Evolutionary conservation across 1,284 basidiomycete genomes (phyloP), one percentile per base, ranked within the genome.

Genomic region (Mycena sp.): DNA sequence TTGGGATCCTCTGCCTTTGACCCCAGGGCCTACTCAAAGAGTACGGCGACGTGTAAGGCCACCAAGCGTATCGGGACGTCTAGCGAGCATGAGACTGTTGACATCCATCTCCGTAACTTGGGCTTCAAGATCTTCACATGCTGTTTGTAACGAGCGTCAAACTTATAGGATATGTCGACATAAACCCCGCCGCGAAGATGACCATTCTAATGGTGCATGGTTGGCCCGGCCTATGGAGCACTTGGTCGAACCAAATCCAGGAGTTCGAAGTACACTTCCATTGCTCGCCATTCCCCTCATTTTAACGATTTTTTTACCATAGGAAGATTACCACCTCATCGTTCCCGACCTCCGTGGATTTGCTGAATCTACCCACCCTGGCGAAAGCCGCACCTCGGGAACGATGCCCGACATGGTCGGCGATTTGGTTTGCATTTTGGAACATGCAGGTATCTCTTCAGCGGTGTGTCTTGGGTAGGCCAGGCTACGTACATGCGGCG

Each of bases 191-290:
- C 1, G 83, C 84, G 4, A 71, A 81, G 32, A 76, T 74, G 14
- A 83, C 87, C 0, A 73, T 91, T 6, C 40, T 92, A 25, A 81
- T 92, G 80, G 85, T 91, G 0, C 90, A 92, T 68, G 90, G 90
- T 2, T 92, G 90, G 90, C 90, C 90, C 1, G 82, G 86, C 68
- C 73, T 91, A 7, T 92, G 90, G 90, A 87, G 85, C 56, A 85
- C 83, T 23, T 92, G 90, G 90, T 81, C 85, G 25, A 82, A 82
- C 44, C 90, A 92, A 69, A 90, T 92, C 14, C 74, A 84, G 55
- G 83, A 85, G 63, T 87, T 91, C 72, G 73, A 86, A 76, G 89
- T 84, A 67, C 23, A 67, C 54, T 21, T 50, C 7, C 14, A 35
- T 1, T 14, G 37, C 4, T 12, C 25, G n/a, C 16, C 23, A 4